These are phyloP conservation scores for Sordariomycetes sp. DNA, from an alignment of 2,329 filamentous ascomycete species.

Conservation along the genomic window DNA sequence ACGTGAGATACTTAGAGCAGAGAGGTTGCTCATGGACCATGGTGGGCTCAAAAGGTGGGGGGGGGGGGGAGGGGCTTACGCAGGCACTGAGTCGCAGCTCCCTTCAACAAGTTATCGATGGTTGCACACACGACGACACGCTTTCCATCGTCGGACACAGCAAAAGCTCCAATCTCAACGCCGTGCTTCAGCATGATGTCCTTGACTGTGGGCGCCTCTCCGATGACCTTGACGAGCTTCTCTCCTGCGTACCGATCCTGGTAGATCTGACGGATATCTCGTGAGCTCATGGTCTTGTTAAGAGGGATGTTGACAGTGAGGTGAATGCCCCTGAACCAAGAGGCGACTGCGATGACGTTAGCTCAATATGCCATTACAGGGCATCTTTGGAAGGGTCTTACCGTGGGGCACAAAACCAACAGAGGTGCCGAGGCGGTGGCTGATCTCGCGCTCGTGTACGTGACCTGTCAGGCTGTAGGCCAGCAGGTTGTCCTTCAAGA, in stretches of 20 bases:
- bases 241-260: constrained; percentile 94
- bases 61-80: constrained; percentile 49
- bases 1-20: background rate
- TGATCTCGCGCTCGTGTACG: constrained; percentile 90
- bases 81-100: constrained; percentile 83
- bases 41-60: no score
- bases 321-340: constrained; percentile 94
- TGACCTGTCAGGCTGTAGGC: constrained; percentile 72
- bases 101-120: constrained; percentile 88
- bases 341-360: constrained; percentile 33
- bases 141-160: constrained; percentile 83
- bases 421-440: constrained; percentile 60
- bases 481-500: constrained; percentile 79
- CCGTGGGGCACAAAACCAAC: constrained; percentile 91
- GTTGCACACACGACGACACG: constrained; percentile 89
- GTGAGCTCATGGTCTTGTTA: constrained; percentile 75
- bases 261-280: constrained; percentile 89
- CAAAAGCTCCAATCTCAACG: constrained; percentile 90
- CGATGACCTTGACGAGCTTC: constrained; percentile 86
- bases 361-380: background rate
- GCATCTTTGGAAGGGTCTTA: background rate
- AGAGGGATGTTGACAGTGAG: constrained; percentile 88
- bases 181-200: constrained; percentile 77
- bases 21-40: no score
- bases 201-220: constrained; percentile 79